Evolutionary conservation across 371 early-diverging fungal species (phyloP).

Genomic region (Coemansia sp.): DNA sequence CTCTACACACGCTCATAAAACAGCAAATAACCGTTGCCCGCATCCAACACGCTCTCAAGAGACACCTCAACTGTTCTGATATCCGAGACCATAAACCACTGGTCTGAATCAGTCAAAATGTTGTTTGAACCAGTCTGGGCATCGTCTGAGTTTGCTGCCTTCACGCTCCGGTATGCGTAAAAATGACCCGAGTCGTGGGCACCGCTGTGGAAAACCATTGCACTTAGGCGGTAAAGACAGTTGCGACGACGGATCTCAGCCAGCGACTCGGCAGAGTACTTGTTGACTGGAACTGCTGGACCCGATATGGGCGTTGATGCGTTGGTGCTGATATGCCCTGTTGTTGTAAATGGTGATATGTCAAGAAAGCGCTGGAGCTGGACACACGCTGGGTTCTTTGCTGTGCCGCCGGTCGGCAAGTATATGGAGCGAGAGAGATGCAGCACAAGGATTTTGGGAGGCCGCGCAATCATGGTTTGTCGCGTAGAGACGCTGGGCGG

Average conservation of each 20-base stretch:
- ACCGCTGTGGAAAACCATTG: conserved; percentile 69
- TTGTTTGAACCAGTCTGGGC: conserved; percentile 8
- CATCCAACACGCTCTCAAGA: conserved; percentile 55
- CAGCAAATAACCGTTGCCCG: conserved; percentile 68
- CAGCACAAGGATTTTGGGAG: conserved; percentile 67
- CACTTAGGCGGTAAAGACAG: conserved; percentile 57
- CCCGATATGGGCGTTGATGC: conserved; percentile 62
- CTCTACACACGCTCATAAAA: conserved; percentile 61
- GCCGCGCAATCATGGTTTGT: conserved; percentile 64
- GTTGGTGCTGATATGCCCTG: conserved; percentile 58
- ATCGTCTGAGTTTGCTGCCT: neutral
- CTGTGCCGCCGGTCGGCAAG: conserved; percentile 61
- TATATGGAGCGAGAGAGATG: conserved; percentile 79
- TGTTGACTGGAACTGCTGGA: neutral
- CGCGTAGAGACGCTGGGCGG: conserved; percentile 58
- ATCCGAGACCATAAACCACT: conserved; percentile 75
- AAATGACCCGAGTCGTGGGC: conserved; percentile 73
- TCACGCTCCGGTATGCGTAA: conserved; percentile 62
- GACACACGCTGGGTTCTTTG: conserved; percentile 76
- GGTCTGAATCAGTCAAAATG: neutral
- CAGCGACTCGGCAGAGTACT: neutral
- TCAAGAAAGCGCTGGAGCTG: conserved; percentile 69
- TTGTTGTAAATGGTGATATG: conserved; percentile 66
- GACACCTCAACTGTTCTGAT: conserved; percentile 58
- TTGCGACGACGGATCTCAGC: conserved; percentile 29